Percentiles rank a stretch among this genome's conserved stretches.
Conservation (phyloP, 2,329 filamentous ascomycete species). For the Apiospora sp. region DNA sequence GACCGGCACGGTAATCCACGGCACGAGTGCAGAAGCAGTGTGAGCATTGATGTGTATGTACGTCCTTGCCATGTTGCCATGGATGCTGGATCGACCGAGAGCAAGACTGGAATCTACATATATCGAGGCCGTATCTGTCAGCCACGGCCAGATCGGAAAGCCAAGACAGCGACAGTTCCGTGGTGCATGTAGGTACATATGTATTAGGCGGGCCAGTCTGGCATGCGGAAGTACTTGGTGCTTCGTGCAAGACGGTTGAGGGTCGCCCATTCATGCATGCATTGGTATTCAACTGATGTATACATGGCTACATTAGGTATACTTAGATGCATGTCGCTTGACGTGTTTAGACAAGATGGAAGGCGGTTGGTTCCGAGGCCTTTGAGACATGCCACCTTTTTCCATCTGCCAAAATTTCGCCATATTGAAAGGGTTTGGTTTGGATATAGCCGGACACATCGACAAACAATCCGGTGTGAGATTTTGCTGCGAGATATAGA, state of each 20-base stretch:
- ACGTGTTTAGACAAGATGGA: constrained; percentile 10
- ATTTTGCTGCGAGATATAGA: constrained; percentile 25
- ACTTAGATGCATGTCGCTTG: constrained; percentile 11
- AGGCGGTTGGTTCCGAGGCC: constrained; percentile 13
- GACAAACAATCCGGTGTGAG: constrained; percentile 30
- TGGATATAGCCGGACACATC: constrained; percentile 22
- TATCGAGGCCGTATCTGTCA: constrained; percentile 5
- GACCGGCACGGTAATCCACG: constrained; percentile 17
- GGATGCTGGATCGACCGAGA: constrained; percentile 9
- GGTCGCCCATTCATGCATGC: background rate
- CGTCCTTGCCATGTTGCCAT: background rate
- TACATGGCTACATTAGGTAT: background rate
- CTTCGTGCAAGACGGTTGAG: background rate
- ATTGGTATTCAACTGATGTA: background rate
- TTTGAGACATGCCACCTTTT: constrained; percentile 5
- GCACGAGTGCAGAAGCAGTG: constrained; percentile 10
- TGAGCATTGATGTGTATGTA: background rate
- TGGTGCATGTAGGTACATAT: background rate
- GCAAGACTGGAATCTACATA: constrained; percentile 3
- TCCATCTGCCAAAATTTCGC: constrained; percentile 1
- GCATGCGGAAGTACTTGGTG: background rate
- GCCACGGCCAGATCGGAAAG: constrained; percentile 6
- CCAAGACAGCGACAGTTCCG: background rate
- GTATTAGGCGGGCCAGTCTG: background rate
- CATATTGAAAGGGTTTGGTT: constrained; percentile 4